Base-by-base conservation (phyloP, 331 rosid species). In the Pyrus hybrid region DNA sequence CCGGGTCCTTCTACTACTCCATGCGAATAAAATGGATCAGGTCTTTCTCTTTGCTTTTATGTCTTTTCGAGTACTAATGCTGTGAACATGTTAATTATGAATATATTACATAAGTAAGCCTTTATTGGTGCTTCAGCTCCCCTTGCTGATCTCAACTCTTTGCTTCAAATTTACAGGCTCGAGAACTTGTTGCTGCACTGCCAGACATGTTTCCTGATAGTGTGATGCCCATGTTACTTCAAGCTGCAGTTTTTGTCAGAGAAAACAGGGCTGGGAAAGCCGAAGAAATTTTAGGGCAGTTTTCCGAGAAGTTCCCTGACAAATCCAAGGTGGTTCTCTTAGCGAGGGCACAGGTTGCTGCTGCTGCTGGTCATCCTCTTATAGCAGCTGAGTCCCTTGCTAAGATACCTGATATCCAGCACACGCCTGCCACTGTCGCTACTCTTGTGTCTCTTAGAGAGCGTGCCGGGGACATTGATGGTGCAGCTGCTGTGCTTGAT, bases 351-450 rank as follows among this genome's bases (percentile, higher is more conserved):
- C 99, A 92, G 91, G 87, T 94, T 71, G 97, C 99, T 73, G 96
- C 97, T 22, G 96, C 93, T 37, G 96, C 96, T 47, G 87, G 92
- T 68, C 97, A 90, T 62, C 96, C 88, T 73, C 93, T 90, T 76
- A 81, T 92, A 72, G 99, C 99, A 25, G 94, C 96, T 0, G 97
- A 92, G 79, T 94, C 99, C 79, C 86, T 92, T 56, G 75, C 91
- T 67, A 89, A 80, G 84, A 90, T 94, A 81, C 81, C 89, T 1
- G 96, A 89, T 85, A 90, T 94, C 74, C 97, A 89, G 79, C 96
- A 92, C 84, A 88, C 86, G 92, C 97, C 97, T 30, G 97, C 97
- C 67, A 94, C 97, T 70, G 92, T 90, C 70, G 97, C 99, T 73
- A 94, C 99, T 63, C 88, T 94, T 47, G 97, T 94, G 71, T 83